Percentiles rank a stretch among this genome's conserved stretches.
These are phyloP conservation scores for Puccinia novopanici DNA, from an alignment of 1,284 basidiomycete genomes.

Conservation along the genomic window DNA sequence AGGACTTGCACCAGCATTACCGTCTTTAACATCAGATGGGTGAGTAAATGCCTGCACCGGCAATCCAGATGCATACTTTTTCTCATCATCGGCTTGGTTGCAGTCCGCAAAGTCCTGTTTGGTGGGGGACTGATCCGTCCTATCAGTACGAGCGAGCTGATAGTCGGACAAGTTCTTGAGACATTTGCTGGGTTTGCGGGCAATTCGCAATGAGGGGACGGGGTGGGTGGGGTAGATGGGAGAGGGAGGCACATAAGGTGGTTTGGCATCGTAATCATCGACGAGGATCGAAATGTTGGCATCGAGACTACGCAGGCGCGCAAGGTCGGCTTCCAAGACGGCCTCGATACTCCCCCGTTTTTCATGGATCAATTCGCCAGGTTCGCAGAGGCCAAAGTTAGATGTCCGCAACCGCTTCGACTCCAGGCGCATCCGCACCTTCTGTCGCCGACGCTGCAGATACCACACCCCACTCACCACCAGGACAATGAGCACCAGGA, in stretches of 20 bases:
- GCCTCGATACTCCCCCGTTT: conserved; percentile 20
- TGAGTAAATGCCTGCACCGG: not conserved
- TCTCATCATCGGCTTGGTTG: not conserved
- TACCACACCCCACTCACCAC: conserved; percentile 7
- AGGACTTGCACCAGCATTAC: not conserved
- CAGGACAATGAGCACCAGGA: not conserved
- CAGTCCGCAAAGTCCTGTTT: not conserved
- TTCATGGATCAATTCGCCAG: conserved; percentile 1
- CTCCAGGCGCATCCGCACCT: not conserved
- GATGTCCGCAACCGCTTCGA: conserved; percentile 1
- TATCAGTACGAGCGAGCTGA: no score
- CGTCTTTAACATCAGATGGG: no score
- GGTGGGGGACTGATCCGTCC: not conserved
- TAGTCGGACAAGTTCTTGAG: not conserved
- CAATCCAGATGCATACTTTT: not conserved
- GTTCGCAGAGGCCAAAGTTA: conserved; percentile 15
- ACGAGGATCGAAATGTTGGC: not conserved
- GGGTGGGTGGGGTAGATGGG: not conserved
- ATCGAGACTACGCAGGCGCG: conserved; percentile 1
- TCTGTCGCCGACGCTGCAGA: conserved; percentile 14
- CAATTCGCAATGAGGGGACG: not conserved
- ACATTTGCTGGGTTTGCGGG: conserved; percentile 2
- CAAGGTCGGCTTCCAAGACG: conserved; percentile 11
- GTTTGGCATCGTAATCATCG: conserved; percentile 20
- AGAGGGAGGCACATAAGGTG: not conserved